Evolutionary conservation across 768 basidiomycete species (phyloP).

Genomic region (Obba rivulosa): DNA sequence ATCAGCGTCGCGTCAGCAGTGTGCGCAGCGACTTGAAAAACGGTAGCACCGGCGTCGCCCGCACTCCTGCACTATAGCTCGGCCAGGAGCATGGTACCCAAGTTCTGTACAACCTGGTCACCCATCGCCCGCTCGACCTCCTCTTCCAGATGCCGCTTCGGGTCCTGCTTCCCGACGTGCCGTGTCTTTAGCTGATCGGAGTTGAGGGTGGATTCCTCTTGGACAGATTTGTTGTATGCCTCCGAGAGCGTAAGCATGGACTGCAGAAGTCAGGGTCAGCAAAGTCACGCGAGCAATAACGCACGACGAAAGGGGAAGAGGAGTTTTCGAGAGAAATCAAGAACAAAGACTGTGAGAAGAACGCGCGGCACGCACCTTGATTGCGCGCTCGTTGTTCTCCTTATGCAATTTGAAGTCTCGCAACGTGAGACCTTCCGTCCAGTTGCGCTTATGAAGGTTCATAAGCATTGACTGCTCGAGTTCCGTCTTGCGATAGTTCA

Average conservation of each 20-base stretch:
- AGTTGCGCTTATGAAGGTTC: conserved; percentile 98
- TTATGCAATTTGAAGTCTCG: conserved; percentile 88
- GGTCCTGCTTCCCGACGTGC: conserved; percentile 96
- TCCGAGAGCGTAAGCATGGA: conserved; percentile 90
- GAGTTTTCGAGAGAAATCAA: conserved; percentile 7
- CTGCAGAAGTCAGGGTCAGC: conserved; percentile 32
- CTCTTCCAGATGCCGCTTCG: conserved; percentile 96
- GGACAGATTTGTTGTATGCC: conserved; percentile 96
- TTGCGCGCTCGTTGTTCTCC: conserved; percentile 84
- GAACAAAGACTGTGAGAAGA: conserved; percentile 10
- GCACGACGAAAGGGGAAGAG: not conserved
- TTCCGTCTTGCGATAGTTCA: conserved; percentile 98
- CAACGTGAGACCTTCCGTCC: conserved; percentile 95
- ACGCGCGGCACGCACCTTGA: conserved; percentile 64
- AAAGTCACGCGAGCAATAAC: conserved; percentile 3
- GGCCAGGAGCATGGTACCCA: conserved; percentile 91
- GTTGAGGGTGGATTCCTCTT: conserved; percentile 95
- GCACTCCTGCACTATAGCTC: conserved; percentile 55
- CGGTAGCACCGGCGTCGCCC: too few relatives aligned
- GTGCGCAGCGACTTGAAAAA: too few relatives aligned
- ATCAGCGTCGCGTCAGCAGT: too few relatives aligned
- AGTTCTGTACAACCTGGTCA: conserved; percentile 91
- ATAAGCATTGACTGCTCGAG: conserved; percentile 98
- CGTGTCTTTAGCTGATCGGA: conserved; percentile 93
- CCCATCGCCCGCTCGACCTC: conserved; percentile 98